Base-by-base conservation (phyloP, 2,329 filamentous ascomycete species). In the Leptographium procerum region DNA sequence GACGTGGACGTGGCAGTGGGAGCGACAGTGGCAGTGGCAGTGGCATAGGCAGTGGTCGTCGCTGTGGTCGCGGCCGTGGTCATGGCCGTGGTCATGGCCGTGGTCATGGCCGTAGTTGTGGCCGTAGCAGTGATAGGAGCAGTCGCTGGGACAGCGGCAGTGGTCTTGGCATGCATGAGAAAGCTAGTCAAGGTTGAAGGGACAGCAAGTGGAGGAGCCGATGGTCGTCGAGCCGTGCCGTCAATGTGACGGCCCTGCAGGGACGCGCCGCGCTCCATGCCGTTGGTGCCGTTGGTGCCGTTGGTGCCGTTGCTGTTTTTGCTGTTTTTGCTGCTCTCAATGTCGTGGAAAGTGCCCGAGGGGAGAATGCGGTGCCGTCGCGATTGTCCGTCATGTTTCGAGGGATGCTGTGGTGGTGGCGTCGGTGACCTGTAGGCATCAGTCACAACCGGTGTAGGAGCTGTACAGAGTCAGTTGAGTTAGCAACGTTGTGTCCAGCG, bases 351-450 rank as follows among this genome's bases (percentile, higher is more conserved):
- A n/a, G n/a, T n/a, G n/a, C n/a, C n/a, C n/a, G n/a, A 75, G 57
- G 82, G 81, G 65, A 77, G 74, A 64, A 75, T 73, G 65, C 77
- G 76, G 67, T 77, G 76, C 60, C 77, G 71, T 66, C 74, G 73
- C 56, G 77, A 71, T 62, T 73, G 72, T 66, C 77, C 77, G 70
- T 69, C 72, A 73, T 80, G 73, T 65, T 74, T 73, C 61, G 80
- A 77, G 65, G 77, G 73, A 60, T 79, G 77, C 61, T 58, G 60
- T 9, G 36, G 28, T 28, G 59, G 36, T 4, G 81, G 80, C 60
- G 77, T 81, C 64, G 82, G 77, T 65, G 78, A 78, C 69, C 77
- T 74, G 61, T 83, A 80, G 60, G 73, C 69, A 64, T 77, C 75
- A 58, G 77, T 75, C 61, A 73, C 70, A 65, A 77, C 74, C 61